Evolutionary conservation across 805 yeast genomes (phyloP).

Genomic region (Monosporozyma unispora): DNA sequence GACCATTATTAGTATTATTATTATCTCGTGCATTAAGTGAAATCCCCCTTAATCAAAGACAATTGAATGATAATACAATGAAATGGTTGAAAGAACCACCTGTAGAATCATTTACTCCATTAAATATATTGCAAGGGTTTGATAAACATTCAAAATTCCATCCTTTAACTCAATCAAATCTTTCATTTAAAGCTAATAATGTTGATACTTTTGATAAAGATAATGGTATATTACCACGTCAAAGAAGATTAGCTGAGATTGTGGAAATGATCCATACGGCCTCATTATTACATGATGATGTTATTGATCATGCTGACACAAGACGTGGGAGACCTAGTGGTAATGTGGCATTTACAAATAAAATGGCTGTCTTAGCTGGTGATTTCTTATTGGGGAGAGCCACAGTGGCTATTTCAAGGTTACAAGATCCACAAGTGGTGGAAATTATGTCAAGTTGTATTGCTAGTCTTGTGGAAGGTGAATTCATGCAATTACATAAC

Average conservation of each 20-base stretch:
- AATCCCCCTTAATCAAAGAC: slow-evolving; percentile 63
- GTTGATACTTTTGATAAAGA: slow-evolving; percentile 34
- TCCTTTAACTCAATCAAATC: slow-evolving; percentile 70
- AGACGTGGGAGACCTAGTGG: slow-evolving; percentile 89
- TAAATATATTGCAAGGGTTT: slow-evolving; percentile 78
- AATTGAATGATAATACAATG: slow-evolving; percentile 10
- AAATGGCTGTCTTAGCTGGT: slow-evolving; percentile 96
- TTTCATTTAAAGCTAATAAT: slow-evolving; percentile 38
- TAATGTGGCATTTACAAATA: slow-evolving; percentile 87
- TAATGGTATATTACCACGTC: slow-evolving; percentile 84
- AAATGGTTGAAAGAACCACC: slow-evolving; percentile 19
- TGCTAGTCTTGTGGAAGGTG: slow-evolving; percentile 96
- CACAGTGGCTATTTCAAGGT: slow-evolving; percentile 86
- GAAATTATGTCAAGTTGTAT: slow-evolving; percentile 92
- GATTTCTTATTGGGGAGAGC: slow-evolving; percentile 94
- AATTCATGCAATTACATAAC: slow-evolving; percentile 95
- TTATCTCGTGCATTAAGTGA: slow-evolving; percentile 70
- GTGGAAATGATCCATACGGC: slow-evolving; percentile 99
- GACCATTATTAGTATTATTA: slow-evolving; percentile 82
- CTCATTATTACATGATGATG: slow-evolving; percentile 90
- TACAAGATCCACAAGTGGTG: slow-evolving; percentile 94
- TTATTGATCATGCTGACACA: slow-evolving; percentile 80
- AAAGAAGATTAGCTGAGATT: slow-evolving; percentile 90
- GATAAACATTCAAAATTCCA: slow-evolving; percentile 29
- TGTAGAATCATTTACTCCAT: slow-evolving; percentile 52